Percentiles rank a stretch among this genome's conserved stretches.
Conservation (phyloP, 257 asterid species). For the Nicotiana sylvestris region DNA sequence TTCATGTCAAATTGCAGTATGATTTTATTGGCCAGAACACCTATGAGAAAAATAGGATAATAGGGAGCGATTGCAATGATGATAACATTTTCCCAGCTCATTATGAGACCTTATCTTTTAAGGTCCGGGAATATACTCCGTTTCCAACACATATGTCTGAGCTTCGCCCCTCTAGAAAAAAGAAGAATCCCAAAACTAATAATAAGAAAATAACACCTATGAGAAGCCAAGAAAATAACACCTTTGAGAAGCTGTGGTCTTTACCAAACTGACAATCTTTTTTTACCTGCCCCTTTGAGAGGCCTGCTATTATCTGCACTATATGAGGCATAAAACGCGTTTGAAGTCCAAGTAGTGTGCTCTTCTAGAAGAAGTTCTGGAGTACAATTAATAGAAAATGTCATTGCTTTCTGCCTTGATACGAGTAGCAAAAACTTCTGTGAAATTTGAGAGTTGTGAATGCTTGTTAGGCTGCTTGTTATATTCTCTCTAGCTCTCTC, state of each 20-base stretch:
- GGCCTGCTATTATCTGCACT: not conserved
- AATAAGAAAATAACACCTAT: too few relatives aligned
- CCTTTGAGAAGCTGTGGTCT: not conserved
- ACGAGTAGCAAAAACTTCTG: not conserved
- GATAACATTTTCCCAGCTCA: too few relatives aligned
- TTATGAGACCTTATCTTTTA: too few relatives aligned
- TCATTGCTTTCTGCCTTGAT: not conserved
- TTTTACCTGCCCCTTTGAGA: not conserved
- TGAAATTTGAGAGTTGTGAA: not conserved
- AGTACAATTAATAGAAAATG: not conserved
- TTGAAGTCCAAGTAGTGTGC: not conserved
- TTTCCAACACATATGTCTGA: too few relatives aligned
- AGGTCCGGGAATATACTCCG: too few relatives aligned
- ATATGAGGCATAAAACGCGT: not conserved
- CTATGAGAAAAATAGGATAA: not conserved
- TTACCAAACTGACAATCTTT: not conserved
- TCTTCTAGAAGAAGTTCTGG: not conserved
- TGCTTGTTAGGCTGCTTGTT: not conserved
- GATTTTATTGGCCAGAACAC: not conserved
- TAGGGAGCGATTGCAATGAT: too few relatives aligned
- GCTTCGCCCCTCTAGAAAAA: too few relatives aligned
- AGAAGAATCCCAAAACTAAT: too few relatives aligned
- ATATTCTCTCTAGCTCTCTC: not conserved
- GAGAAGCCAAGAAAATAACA: too few relatives aligned
- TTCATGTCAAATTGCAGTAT: not conserved